Evolutionary conservation across 192 early-diverging fungal species (phyloP), one percentile per base, ranked within the genome.

Genomic region (Borealophlyctis nickersoniae): DNA sequence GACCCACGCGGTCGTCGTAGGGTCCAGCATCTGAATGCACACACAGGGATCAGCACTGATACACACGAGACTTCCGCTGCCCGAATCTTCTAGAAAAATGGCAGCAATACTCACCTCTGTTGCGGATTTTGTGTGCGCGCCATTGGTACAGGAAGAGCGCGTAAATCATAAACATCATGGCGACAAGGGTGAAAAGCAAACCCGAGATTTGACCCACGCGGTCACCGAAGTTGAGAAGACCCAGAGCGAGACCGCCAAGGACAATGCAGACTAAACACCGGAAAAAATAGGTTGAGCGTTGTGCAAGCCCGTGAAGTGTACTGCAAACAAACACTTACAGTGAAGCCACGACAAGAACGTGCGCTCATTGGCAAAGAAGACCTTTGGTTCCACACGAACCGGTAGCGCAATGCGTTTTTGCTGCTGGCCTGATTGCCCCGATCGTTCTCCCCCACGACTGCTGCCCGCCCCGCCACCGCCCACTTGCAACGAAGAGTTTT

Each of bases 341-440:
- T 87, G 84, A 78, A 91, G 79, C 91, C 91, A 93, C 23, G 82
- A 77, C 39, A 93, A 78, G 70, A 91, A 93, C 0, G 90, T 92
- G 39, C 91, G 78, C 72, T 93, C 91, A 61, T 93, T 93, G 45
- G 90, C 90, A 74, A 93, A 89, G 56, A 86, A 92, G 4, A 90
- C 87, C 76, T 93, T 93, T 14, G 91, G 88, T 60, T 93, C 91
- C 13, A 92, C 85, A 45, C 88, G 81, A 22, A 89, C 71, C 5
- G 86, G 76, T 32, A 82, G 30, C 0, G 70, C 70, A 39, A 79
- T 79, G 1, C 71, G 50, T 45, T 80, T 80, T 31, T 27, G 36
- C 50, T 58, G 19, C 45, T 52, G 58, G 16, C 27, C 27, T 19
- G n/a, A 22, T 61, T 23, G 35, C 48, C 32, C 32, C 33, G 52